phyloP scores from a whole-genome alignment of 225 moss, liverwort and hornwort species.

The Marchantia polymorpha region DNA sequence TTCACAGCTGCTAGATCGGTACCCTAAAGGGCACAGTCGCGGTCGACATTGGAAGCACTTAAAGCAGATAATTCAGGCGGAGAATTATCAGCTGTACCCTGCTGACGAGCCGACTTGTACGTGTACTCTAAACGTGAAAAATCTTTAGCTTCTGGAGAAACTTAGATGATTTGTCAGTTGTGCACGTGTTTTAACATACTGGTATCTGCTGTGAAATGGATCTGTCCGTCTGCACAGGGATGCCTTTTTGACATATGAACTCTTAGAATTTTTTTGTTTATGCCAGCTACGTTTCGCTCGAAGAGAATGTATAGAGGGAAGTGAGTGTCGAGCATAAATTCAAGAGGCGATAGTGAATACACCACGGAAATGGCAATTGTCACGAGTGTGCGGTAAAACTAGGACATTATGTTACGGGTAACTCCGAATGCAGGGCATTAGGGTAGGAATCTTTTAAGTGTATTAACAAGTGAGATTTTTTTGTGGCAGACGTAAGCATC shows the following conservation, averaged over 20 bases:
- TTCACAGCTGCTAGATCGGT: slow-evolving; percentile 72
- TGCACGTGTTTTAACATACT: not conserved
- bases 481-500: slow-evolving; percentile 67
- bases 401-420: no score
- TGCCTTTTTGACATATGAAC: no score
- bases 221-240: not conserved
- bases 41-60: slow-evolving; percentile 97
- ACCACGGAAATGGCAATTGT: no score
- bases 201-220: not conserved
- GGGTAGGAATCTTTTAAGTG: not conserved
- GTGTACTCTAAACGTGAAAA: slow-evolving; percentile 18
- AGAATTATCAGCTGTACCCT: slow-evolving; percentile 75
- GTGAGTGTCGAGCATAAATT: no score
- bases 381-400: no score
- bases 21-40: slow-evolving; percentile 85
- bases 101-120: slow-evolving; percentile 80
- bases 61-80: slow-evolving; percentile 97
- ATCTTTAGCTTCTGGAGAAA: no score
- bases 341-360: no score
- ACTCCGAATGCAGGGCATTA: no score
- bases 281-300: no score
- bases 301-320: no score
- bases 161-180: no score
- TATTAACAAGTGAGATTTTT: not conserved
- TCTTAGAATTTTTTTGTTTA: no score